A percentile compares a stretch with the other conserved stretches of the same genome.
Evolutionary conservation across 2,329 filamentous ascomycete species (phyloP).

Genomic region (Rhynchosporium secalis): DNA sequence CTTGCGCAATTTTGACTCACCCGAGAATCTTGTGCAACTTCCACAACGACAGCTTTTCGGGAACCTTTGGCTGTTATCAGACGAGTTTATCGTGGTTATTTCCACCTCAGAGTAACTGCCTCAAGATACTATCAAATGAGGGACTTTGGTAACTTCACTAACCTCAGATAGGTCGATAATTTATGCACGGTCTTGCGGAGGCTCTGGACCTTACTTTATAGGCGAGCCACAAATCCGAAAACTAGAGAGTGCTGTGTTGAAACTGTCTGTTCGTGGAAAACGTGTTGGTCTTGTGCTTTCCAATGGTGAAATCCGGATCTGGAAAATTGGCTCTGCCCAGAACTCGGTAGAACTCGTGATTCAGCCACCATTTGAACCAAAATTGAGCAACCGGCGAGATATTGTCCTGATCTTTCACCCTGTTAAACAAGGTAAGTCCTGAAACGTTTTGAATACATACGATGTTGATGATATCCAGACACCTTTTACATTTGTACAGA

Average conservation of each 20-base stretch:
- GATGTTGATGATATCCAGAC: background rate
- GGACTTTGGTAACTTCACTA: background rate
- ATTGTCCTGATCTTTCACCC: slow-evolving; percentile 1
- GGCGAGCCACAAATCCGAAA: slow-evolving; percentile 10
- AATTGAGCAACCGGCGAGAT: background rate
- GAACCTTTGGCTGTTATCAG: too few relatives aligned
- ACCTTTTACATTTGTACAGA: background rate
- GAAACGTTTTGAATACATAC: too few relatives aligned
- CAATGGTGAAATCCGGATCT: slow-evolving; percentile 25
- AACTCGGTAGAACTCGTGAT: background rate
- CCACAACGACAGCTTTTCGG: background rate
- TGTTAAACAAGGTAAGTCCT: background rate
- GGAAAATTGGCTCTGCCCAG: slow-evolving; percentile 25
- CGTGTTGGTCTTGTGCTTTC: slow-evolving; percentile 27
- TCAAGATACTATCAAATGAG: slow-evolving; percentile 9
- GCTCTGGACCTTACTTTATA: background rate
- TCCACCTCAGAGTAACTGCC: too few relatives aligned
- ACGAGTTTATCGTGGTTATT: too few relatives aligned
- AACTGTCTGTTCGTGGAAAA: slow-evolving; percentile 19
- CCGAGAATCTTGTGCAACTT: background rate
- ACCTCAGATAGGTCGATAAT: slow-evolving; percentile 15
- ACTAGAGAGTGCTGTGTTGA: slow-evolving; percentile 16
- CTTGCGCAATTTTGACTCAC: background rate
- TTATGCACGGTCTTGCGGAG: slow-evolving; percentile 18
- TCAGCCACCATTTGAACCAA: background rate